Base-by-base conservation (phyloP, 2,329 filamentous ascomycete genomes). In the Penicillium thymicola region DNA sequence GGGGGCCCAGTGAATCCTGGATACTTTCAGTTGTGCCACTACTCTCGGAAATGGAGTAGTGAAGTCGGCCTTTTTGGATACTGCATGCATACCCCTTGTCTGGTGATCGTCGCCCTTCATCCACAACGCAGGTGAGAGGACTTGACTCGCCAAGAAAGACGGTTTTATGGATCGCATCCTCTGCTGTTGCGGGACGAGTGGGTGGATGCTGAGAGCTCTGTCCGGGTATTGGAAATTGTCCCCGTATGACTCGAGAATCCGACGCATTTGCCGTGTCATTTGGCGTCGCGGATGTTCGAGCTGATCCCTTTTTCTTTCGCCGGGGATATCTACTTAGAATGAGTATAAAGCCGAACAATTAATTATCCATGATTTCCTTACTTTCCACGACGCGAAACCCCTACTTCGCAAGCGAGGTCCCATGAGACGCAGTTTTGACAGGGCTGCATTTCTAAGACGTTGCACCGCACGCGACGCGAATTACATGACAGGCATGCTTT, bases 101-200 rank as follows among this genome's bases (percentile, higher is more conserved):
- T 3, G 65, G 67, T 3, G 66, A 68, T 40, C 64, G 63, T 16
- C 60, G 64, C 5, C 62, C 67, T 48, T 79, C 75, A 34, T 79
- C 76, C 13, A 76, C 76, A 3, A 82, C 77, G 57, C 79, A 81
- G 14, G 78, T 76, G 41, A 82, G 71, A 1, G 79, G 79, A 48
- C 74, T 79, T 1, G 78, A 80, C 52, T 80, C 78, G 34, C 77
- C 77, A 5, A 81, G 73, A 48, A 79, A 80, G 18, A 77, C 75
- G 2, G 72, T 74, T 43, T 67, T 63, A 32, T 62, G 63, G 9
- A 62, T 60, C 4, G 46, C 21, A 38, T 63, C 53, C 1, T 60
- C 62, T 5, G 25, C 23, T 13, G 23, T 49, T 5, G 43, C n/a
- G 0, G 57, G 47, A 16, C 44, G 50, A 37, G 41, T n/a, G 10